Percentiles rank a stretch among this genome's conserved stretches.
These are phyloP conservation scores for Talaromyces sp. DNA, from an alignment of 2,329 filamentous ascomycete genomes.

Conservation along the genomic window DNA sequence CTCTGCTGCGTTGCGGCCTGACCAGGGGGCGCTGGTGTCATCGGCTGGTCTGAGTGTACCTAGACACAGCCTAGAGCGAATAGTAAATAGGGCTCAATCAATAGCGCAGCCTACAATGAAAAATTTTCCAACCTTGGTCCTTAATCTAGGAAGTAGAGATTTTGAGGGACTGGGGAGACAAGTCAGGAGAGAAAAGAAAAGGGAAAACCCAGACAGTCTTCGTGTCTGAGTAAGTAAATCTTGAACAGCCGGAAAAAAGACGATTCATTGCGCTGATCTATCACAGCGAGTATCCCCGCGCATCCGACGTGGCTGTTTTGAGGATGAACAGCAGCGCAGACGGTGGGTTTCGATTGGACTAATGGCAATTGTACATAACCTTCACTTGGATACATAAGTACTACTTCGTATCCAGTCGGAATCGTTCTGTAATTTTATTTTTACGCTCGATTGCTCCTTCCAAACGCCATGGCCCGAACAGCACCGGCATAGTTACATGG, in stretches of 20 bases:
- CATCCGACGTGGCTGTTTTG: slow-evolving; percentile 15
- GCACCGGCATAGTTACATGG: neutral
- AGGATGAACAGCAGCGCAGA: slow-evolving; percentile 1
- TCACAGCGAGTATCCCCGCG: slow-evolving; percentile 13
- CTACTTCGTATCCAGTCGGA: neutral
- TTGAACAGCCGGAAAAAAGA: neutral
- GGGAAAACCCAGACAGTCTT: neutral
- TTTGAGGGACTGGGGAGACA: neutral
- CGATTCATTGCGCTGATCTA: slow-evolving; percentile 6
- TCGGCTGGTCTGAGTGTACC: slow-evolving; percentile 17
- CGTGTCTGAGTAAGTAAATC: neutral
- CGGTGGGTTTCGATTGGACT: slow-evolving; percentile 6
- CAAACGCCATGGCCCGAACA: neutral
- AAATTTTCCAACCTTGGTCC: slow-evolving; percentile 10
- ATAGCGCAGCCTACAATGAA: slow-evolving; percentile 8
- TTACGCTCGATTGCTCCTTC: neutral
- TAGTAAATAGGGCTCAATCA: slow-evolving; percentile 3
- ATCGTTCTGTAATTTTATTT: neutral
- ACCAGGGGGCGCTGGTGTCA: slow-evolving; percentile 19
- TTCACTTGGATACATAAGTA: neutral
- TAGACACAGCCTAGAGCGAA: slow-evolving; percentile 10
- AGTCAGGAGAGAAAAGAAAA: neutral
- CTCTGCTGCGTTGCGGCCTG: slow-evolving; percentile 19
- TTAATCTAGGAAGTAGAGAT: neutral
- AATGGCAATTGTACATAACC: neutral